Percentiles rank a stretch among this genome's conserved stretches.
Evolutionary conservation across 2,329 filamentous ascomycete genomes (phyloP).

Genomic region (Cercospora sp.): DNA sequence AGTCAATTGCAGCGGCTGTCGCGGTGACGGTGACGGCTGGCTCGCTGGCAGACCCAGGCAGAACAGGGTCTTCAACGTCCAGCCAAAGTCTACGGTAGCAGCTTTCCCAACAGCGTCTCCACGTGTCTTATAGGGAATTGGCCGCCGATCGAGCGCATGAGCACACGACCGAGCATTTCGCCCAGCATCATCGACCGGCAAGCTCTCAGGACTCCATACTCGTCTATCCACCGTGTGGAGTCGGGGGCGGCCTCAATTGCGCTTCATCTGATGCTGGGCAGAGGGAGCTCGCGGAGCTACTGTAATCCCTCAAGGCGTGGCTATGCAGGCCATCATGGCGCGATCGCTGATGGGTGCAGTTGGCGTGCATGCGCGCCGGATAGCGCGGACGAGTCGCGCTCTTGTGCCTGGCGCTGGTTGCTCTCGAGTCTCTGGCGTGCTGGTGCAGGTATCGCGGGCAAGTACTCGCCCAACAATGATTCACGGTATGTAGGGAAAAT

Average conservation of each 20-base stretch:
- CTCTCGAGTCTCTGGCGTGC: not conserved
- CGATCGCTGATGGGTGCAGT: conserved; percentile 9
- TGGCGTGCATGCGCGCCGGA: conserved; percentile 5
- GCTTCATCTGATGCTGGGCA: not conserved
- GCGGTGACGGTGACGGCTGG: not conserved
- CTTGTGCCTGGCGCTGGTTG: conserved; percentile 7
- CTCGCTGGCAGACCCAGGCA: not conserved
- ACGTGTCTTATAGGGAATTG: not conserved
- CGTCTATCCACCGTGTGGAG: not conserved
- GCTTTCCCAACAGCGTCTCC: conserved; percentile 5
- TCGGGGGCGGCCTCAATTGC: not conserved
- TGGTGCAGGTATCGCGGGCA: conserved; percentile 12
- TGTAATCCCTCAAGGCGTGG: not conserved
- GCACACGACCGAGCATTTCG: not conserved
- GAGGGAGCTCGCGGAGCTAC: conserved; percentile 1
- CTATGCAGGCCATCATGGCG: conserved; percentile 3
- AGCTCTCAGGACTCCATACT: not conserved
- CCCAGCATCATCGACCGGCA: not conserved
- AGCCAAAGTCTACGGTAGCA: not conserved
- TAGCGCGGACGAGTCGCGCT: conserved; percentile 8
- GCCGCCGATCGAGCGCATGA: not conserved
- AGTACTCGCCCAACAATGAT: not conserved
- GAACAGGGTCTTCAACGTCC: conserved; percentile 1
- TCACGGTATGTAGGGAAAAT: not conserved
- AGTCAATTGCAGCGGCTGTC: not conserved